Base-by-base conservation (phyloP, 495 filamentous ascomycete genomes). In the Neurospora sublineolata region DNA sequence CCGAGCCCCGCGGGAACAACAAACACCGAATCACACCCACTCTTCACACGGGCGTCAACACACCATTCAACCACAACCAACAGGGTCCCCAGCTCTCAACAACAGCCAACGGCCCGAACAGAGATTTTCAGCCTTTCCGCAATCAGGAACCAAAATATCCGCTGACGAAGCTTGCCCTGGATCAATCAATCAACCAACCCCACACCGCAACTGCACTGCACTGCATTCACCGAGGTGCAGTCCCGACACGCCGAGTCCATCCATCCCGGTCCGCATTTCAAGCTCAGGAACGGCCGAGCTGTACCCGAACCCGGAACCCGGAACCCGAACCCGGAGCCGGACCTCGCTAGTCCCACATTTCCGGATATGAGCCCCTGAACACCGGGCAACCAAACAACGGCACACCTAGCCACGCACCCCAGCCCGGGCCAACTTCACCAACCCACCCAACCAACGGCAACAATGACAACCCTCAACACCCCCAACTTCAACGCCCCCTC, bases 401-500 rank as follows among this genome's bases (percentile, higher is more conserved):
- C 12, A 39, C 38, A 39, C 40, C 12, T 12, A 12, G 39, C 39
- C 39, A 33, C 33, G 33, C 33, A 33, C 33, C 33, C 33, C 33
- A 4, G 33, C 3, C 3, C 30, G 30, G 33, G 33, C 33, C 33
- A 33, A 33, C 33, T 33, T 33, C 33, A 33, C 33, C 0, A 42
- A 42, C 1, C 16, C 10, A 42, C 1, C 16, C 10, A 39, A 42
- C 14, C n/a, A 58, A 27, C 4, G 30, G 11, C 46, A 60, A 60
- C 5, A 60, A 60, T 60, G 52, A 18, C 52, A 60, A 60, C 52
- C 27, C 52, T 60, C 52, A 3, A 30, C 23, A 60, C 52, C 27
- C 52, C 52, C 52, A 60, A 60, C 52, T 60, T 60, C 12, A 4
- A 76, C 37, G 76, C 78, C 2, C 75, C 78, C 7, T 69, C 72